Conservation (phyloP, 169 alveolate genomes). For the Neospora caninum region DNA sequence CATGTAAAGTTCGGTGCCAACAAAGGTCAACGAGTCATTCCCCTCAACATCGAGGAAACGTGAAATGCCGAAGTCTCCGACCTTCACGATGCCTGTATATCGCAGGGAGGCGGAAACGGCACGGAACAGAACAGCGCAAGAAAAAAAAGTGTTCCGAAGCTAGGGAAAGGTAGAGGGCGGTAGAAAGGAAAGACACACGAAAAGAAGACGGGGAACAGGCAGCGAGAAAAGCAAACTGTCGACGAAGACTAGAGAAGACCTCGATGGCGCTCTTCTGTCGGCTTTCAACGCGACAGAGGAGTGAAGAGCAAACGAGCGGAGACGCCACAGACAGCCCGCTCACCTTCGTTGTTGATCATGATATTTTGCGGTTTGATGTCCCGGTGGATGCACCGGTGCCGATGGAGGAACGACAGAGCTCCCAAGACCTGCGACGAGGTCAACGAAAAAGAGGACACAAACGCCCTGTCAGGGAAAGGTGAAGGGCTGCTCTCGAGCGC, state of each 20-base stretch:
- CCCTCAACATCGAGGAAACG: background rate
- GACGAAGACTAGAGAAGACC: too few species aligned
- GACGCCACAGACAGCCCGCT: background rate
- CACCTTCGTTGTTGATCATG: background rate
- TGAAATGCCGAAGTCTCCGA: slow-evolving; percentile 18
- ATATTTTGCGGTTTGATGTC: slow-evolving; percentile 48
- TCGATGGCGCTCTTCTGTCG: background rate
- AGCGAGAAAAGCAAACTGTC: too few species aligned
- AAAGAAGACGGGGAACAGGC: background rate
- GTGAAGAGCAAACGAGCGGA: background rate
- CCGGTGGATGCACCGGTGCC: slow-evolving; percentile 20
- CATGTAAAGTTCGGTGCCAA: slow-evolving; percentile 48
- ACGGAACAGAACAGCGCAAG: background rate
- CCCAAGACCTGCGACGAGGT: background rate
- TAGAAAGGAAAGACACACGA: background rate
- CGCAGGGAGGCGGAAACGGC: background rate
- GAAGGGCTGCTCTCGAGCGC: background rate
- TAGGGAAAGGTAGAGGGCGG: background rate
- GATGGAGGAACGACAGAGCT: slow-evolving; percentile 40
- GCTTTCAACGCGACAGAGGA: background rate
- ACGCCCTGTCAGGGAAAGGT: background rate
- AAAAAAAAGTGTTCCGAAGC: background rate
- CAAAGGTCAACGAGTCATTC: slow-evolving; percentile 1
- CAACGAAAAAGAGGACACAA: background rate
- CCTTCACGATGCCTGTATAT: background rate